These are phyloP conservation scores for Bipolaris sorokiniana DNA, from an alignment of 2,329 filamentous ascomycete species.

Conservation along the genomic window DNA sequence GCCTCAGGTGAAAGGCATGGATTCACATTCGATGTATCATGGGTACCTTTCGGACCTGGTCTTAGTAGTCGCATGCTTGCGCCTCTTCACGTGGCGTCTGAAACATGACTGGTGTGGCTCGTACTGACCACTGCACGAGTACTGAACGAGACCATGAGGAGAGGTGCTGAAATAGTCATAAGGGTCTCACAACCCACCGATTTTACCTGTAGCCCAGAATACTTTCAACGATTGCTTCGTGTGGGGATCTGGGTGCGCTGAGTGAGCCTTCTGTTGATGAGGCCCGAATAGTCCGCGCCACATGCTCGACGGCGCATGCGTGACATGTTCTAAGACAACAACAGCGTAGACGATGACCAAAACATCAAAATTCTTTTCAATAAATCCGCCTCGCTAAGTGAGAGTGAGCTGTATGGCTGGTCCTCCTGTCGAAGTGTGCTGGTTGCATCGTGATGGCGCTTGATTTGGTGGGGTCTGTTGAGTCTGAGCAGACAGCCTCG, in stretches of 20 bases:
- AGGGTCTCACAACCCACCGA: background rate
- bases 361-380: background rate
- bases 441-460: background rate
- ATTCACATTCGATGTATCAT: constrained; percentile 14
- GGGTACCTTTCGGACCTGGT: constrained; percentile 8
- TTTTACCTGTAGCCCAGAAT: background rate
- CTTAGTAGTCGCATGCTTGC: constrained; percentile 10
- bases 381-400: background rate
- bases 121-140: constrained; percentile 1
- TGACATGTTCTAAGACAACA: constrained; percentile 8
- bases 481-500: background rate
- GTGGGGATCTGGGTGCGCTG: constrained; percentile 1
- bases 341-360: background rate
- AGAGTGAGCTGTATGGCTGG: background rate
- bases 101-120: constrained; percentile 4
- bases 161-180: background rate
- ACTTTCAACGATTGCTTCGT: background rate
- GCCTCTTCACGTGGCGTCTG: constrained; percentile 11
- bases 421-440: background rate
- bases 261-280: background rate
- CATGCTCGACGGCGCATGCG: constrained; percentile 9
- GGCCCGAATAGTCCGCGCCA: constrained; percentile 1
- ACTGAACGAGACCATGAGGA: background rate
- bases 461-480: background rate
- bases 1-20: constrained; percentile 17